These are phyloP conservation scores for Arthroderma sp. DNA, from an alignment of 2,329 filamentous ascomycete genomes.

Conservation along the genomic window DNA sequence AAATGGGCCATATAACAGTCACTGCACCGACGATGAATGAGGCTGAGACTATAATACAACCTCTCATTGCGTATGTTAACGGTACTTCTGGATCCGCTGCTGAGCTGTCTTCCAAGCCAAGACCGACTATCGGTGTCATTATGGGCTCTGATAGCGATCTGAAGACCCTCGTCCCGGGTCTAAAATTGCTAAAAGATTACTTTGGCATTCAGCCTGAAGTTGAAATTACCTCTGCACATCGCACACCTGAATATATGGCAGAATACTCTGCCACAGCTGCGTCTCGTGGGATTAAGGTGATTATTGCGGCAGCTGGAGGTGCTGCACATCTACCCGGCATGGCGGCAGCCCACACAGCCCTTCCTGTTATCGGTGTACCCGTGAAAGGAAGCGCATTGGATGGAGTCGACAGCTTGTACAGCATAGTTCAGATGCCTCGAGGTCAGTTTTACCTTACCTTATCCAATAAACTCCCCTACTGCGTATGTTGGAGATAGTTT, in stretches of 20 bases:
- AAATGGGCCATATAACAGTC: constrained; percentile 89
- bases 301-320: constrained; percentile 64
- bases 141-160: constrained; percentile 39
- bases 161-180: constrained; percentile 31
- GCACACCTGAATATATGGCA: constrained; percentile 58
- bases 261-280: constrained; percentile 51
- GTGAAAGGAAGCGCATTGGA: constrained; percentile 62
- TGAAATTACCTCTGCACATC: constrained; percentile 43
- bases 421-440: constrained; percentile 64
- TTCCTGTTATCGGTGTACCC: constrained; percentile 67
- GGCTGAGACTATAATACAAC: constrained; percentile 54
- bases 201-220: constrained; percentile 33
- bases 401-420: constrained; percentile 56
- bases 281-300: constrained; percentile 53
- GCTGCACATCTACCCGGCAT: constrained; percentile 65
- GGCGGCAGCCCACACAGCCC: constrained; percentile 54
- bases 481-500: background rate
- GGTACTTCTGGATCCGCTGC: constrained; percentile 42
- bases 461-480: background rate
- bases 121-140: constrained; percentile 30
- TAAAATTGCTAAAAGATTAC: constrained; percentile 30
- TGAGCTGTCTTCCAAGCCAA: constrained; percentile 12
- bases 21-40: constrained; percentile 54
- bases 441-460: constrained; percentile 26
- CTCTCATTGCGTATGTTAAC: constrained; percentile 55